Conservation (phyloP, 331 rosid genomes). For the Pyracantha coccinea region DNA sequence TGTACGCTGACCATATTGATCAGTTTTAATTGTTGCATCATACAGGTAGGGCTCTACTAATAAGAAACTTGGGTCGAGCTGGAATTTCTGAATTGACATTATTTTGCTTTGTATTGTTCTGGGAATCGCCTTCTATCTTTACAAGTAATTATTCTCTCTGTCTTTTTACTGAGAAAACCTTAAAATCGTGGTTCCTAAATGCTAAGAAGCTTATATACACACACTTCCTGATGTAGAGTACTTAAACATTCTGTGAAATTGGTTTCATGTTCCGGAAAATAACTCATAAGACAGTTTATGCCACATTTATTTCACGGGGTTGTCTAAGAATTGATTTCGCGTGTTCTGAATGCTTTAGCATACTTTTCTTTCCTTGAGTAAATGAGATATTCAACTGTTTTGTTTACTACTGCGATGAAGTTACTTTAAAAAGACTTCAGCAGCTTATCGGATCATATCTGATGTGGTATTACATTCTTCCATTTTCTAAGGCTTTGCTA, state of each 20-base stretch:
- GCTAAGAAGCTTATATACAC: not conserved
- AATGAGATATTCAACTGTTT: not conserved
- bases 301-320: not conserved
- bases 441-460: slow-evolving; percentile 9
- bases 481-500: slow-evolving; percentile 7
- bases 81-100: slow-evolving; percentile 87
- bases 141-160: slow-evolving; percentile 43
- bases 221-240: not conserved
- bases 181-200: not conserved
- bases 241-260: not conserved
- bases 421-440: slow-evolving; percentile 12
- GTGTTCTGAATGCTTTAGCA: not conserved
- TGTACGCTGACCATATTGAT: not conserved
- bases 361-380: not conserved
- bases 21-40: not conserved
- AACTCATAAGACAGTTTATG: not conserved
- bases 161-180: not conserved
- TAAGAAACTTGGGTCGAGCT: slow-evolving; percentile 32
- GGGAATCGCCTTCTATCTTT: slow-evolving; percentile 56
- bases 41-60: not conserved
- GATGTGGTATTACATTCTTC: slow-evolving; percentile 11
- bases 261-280: not conserved
- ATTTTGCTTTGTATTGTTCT: slow-evolving; percentile 67
- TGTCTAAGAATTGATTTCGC: not conserved
- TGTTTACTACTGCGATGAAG: slow-evolving; percentile 40